phyloP scores from a whole-genome alignment of 345 rosid genomes.

The Cochlearia excelsa region DNA sequence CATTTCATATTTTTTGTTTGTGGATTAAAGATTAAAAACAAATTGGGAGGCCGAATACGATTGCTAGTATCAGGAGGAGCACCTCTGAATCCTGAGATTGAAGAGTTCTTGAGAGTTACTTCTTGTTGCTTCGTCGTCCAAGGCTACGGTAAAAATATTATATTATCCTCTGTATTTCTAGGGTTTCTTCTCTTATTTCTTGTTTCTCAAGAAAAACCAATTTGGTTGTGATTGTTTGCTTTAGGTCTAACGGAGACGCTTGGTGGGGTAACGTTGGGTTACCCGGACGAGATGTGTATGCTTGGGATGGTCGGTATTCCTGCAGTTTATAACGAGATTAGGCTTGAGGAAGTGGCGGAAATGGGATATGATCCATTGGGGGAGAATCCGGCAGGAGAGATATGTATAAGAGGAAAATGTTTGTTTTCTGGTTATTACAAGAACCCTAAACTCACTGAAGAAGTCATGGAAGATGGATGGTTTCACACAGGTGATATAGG shows the following conservation, averaged over 20 bases:
- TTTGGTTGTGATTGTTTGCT: not conserved
- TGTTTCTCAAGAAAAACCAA: slow-evolving; percentile 20
- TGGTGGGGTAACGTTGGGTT: slow-evolving; percentile 68
- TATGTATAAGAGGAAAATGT: slow-evolving; percentile 77
- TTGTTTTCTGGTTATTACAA: slow-evolving; percentile 80
- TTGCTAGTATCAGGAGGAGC: slow-evolving; percentile 87
- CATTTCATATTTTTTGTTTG: not conserved
- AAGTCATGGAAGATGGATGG: slow-evolving; percentile 84
- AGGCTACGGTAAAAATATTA: slow-evolving; percentile 70
- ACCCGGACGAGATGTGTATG: slow-evolving; percentile 95
- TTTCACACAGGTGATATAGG: slow-evolving; percentile 72
- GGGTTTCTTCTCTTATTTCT: slow-evolving; percentile 14
- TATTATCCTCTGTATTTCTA: not conserved
- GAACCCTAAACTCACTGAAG: slow-evolving; percentile 72
- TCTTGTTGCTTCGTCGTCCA: slow-evolving; percentile 76
- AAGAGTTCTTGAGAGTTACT: slow-evolving; percentile 93
- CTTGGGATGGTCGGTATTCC: slow-evolving; percentile 72
- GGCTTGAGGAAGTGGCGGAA: slow-evolving; percentile 87
- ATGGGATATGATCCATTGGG: slow-evolving; percentile 91
- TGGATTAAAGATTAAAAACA: slow-evolving; percentile 60
- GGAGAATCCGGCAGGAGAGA: slow-evolving; percentile 75
- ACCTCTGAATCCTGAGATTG: slow-evolving; percentile 77
- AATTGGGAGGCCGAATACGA: slow-evolving; percentile 81
- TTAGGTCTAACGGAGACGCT: slow-evolving; percentile 93
- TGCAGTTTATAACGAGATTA: slow-evolving; percentile 63